A percentile compares a stretch with the other conserved stretches of the same genome.
Conservation (phyloP, 768 basidiomycete species). For the Mycena crocata region DNA sequence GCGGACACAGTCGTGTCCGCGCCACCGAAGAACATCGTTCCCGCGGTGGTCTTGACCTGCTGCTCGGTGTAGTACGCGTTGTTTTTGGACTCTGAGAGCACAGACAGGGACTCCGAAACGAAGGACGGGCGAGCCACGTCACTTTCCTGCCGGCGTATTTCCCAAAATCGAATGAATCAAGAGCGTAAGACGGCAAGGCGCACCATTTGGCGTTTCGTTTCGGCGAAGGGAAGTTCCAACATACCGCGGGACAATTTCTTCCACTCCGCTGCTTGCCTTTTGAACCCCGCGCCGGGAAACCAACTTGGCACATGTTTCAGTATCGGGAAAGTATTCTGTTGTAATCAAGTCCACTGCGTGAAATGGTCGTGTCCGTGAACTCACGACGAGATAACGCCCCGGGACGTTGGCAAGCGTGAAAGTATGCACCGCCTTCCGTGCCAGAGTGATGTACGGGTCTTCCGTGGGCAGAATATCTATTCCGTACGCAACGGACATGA, state of each 20-base stretch:
- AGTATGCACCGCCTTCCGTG: conserved; percentile 38
- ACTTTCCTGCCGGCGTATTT: no score
- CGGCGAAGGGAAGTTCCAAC: conserved; percentile 49
- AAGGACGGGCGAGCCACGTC: no score
- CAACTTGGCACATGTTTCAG: conserved; percentile 58
- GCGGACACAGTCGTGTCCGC: conserved; percentile 50
- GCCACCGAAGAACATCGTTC: conserved; percentile 24
- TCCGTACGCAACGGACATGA: conserved; percentile 45
- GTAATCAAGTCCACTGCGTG: not conserved
- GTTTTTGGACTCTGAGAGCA: no score
- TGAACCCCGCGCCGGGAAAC: conserved; percentile 60
- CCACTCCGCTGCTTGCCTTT: conserved; percentile 54
- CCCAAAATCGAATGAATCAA: no score
- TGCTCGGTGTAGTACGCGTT: not conserved
- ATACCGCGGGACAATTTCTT: conserved; percentile 46
- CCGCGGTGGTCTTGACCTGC: not conserved
- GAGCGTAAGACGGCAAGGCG: no score
- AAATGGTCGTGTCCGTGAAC: conserved; percentile 28
- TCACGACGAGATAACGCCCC: conserved; percentile 44
- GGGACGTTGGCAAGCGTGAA: conserved; percentile 40
- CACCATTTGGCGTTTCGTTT: conserved; percentile 48
- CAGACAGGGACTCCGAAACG: no score
- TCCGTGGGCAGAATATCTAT: conserved; percentile 41
- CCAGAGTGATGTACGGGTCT: conserved; percentile 46
- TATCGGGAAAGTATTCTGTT: conserved; percentile 16